Conservation (phyloP, 1,284 basidiomycete species). For the Bjerkandera adusta region DNA sequence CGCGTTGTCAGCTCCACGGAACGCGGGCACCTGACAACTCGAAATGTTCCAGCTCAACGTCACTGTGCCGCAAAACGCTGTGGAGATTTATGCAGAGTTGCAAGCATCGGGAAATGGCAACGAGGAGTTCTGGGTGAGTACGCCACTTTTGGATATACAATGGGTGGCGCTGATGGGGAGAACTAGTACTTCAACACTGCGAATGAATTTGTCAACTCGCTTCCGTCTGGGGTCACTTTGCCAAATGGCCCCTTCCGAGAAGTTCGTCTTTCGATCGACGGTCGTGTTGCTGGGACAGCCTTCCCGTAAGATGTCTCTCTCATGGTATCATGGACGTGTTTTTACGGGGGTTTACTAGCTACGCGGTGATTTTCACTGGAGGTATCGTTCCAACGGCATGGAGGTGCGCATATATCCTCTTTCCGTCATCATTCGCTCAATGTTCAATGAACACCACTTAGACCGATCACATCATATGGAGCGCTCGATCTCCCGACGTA, state of each 20-base stretch:
- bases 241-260: slow-evolving; percentile 77
- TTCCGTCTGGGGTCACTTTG: slow-evolving; percentile 53
- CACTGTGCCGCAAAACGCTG: slow-evolving; percentile 65
- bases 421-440: too few relatives aligned
- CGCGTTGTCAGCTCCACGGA: background rate
- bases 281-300: slow-evolving; percentile 67
- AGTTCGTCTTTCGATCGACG: slow-evolving; percentile 76
- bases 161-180: slow-evolving; percentile 2
- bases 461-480: slow-evolving; percentile 77
- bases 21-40: background rate
- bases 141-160: slow-evolving; percentile 1
- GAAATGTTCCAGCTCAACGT: slow-evolving; percentile 54
- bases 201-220: slow-evolving; percentile 52
- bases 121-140: slow-evolving; percentile 75
- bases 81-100: slow-evolving; percentile 69
- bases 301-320: slow-evolving; percentile 52
- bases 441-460: too few relatives aligned
- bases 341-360: slow-evolving; percentile 14
- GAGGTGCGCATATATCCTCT: slow-evolving; percentile 43
- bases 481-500: slow-evolving; percentile 79
- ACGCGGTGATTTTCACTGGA: slow-evolving; percentile 80
- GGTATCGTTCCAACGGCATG: slow-evolving; percentile 73
- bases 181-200: slow-evolving; percentile 69
- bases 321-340: background rate
- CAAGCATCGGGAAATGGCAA: slow-evolving; percentile 71